Evolutionary conservation across 1,284 basidiomycete genomes (phyloP).

Genomic region (Naganishia albida): DNA sequence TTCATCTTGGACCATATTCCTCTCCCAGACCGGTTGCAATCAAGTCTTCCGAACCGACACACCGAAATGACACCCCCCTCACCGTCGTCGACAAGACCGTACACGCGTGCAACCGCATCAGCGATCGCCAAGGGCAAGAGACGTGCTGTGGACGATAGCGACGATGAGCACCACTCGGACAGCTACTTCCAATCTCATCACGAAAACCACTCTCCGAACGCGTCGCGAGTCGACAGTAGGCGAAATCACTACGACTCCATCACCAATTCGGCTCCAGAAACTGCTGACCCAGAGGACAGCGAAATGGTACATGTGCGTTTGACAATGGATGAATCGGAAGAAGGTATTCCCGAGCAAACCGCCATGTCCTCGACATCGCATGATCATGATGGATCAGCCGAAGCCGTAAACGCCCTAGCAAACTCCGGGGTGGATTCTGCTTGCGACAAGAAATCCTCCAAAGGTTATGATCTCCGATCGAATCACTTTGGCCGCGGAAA

Average conservation of each 20-base stretch:
- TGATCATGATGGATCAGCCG: constrained; percentile 2
- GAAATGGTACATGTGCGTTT: constrained; percentile 9
- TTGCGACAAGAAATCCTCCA: constrained; percentile 1
- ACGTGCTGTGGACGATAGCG: constrained; percentile 24
- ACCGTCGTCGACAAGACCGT: constrained; percentile 14
- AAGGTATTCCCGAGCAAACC: constrained; percentile 11
- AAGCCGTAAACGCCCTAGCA: neutral
- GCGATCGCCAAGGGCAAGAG: constrained; percentile 16
- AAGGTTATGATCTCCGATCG: constrained; percentile 13
- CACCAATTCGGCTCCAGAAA: neutral
- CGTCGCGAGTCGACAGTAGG: neutral
- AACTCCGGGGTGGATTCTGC: neutral
- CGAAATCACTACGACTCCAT: neutral
- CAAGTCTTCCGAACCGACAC: too few relatives aligned
- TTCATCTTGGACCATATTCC: too few relatives aligned
- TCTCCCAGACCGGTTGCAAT: too few relatives aligned
- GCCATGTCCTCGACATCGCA: neutral
- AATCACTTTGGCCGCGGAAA: constrained; percentile 20
- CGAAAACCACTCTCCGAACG: neutral
- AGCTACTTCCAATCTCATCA: constrained; percentile 12
- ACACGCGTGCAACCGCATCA: constrained; percentile 23
- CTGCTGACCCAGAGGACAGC: neutral
- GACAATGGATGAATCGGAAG: constrained; percentile 19
- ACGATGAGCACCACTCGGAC: constrained; percentile 10
- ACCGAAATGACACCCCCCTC: constrained; percentile 13